Evolutionary conservation across 257 asterid genomes (phyloP).

Genomic region (Ilex asprella): DNA sequence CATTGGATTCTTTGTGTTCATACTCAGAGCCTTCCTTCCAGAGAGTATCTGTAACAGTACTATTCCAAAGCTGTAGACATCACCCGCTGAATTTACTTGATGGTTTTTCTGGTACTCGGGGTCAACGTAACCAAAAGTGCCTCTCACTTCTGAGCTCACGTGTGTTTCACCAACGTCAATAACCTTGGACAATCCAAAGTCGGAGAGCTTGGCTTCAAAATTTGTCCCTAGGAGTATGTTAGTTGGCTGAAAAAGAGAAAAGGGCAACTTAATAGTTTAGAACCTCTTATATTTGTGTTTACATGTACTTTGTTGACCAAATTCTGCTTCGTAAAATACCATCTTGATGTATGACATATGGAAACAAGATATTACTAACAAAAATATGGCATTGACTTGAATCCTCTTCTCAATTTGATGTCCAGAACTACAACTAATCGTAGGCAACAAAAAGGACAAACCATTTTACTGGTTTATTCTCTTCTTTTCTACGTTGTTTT

Average conservation of each 20-base stretch:
- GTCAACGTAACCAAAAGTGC: constrained; percentile 3
- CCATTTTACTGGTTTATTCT: too few species aligned
- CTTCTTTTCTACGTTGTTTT: too few species aligned
- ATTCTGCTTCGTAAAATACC: too few species aligned
- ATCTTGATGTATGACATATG: too few species aligned
- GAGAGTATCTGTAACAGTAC: background rate
- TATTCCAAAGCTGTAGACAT: background rate
- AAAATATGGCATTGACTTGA: too few species aligned
- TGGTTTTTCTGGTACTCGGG: background rate
- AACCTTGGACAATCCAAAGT: constrained; percentile 27
- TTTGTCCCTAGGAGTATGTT: constrained; percentile 21
- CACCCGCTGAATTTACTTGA: background rate
- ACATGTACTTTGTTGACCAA: too few species aligned
- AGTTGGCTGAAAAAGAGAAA: constrained; percentile 13
- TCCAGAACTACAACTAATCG: too few species aligned
- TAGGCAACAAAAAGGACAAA: too few species aligned
- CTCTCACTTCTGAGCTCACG: constrained; percentile 28
- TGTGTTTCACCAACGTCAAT: constrained; percentile 15
- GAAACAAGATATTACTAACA: too few species aligned
- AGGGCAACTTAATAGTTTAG: too few species aligned
- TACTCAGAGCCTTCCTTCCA: background rate
- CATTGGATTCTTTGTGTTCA: background rate
- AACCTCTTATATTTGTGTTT: too few species aligned
- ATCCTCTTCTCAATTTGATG: too few species aligned
- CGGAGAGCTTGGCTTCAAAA: constrained; percentile 28